These are phyloP conservation scores for Hypoxylon lienhwacheense DNA, from an alignment of 495 filamentous ascomycete genomes.

Conservation along the genomic window DNA sequence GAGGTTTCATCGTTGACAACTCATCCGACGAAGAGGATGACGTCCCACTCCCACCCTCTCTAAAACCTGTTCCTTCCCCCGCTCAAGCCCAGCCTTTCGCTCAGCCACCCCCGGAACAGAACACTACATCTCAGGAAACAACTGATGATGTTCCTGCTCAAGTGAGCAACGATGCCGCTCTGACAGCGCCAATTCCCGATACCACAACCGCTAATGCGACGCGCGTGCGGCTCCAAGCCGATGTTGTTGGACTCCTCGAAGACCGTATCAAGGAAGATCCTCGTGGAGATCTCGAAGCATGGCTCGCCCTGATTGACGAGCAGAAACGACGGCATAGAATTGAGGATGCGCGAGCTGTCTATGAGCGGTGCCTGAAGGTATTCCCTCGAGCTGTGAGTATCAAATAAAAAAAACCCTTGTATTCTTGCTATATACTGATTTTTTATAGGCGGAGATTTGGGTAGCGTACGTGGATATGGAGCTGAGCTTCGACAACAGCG, in stretches of 20 bases:
- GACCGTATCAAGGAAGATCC: constrained; percentile 89
- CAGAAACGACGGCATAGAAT: constrained; percentile 78
- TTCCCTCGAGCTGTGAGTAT: constrained; percentile 88
- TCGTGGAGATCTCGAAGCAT: constrained; percentile 85
- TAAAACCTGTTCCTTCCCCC: constrained; percentile 24
- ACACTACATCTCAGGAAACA: constrained; percentile 28
- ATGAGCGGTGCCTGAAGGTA: constrained; percentile 80
- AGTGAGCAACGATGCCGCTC: constrained; percentile 27
- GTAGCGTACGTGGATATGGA: constrained; percentile 85
- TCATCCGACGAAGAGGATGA: constrained; percentile 64
- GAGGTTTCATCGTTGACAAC: constrained; percentile 74
- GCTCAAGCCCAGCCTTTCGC: constrained; percentile 13
- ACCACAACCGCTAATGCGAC: constrained; percentile 21
- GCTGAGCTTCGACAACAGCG: constrained; percentile 74
- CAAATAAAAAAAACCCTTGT: neutral
- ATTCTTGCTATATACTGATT: constrained; percentile 27
- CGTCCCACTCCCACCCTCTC: constrained; percentile 15
- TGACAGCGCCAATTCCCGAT: constrained; percentile 15
- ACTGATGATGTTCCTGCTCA: constrained; percentile 32
- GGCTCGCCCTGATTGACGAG: constrained; percentile 83
- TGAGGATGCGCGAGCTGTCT: constrained; percentile 76
- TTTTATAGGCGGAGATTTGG: constrained; percentile 81
- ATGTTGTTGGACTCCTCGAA: constrained; percentile 82
- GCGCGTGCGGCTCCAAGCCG: constrained; percentile 60
- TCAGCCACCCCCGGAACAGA: constrained; percentile 35